Evolutionary conservation across 352 stramenopile genomes (phyloP).

Genomic region (Phytophthora fragariaefolia): DNA sequence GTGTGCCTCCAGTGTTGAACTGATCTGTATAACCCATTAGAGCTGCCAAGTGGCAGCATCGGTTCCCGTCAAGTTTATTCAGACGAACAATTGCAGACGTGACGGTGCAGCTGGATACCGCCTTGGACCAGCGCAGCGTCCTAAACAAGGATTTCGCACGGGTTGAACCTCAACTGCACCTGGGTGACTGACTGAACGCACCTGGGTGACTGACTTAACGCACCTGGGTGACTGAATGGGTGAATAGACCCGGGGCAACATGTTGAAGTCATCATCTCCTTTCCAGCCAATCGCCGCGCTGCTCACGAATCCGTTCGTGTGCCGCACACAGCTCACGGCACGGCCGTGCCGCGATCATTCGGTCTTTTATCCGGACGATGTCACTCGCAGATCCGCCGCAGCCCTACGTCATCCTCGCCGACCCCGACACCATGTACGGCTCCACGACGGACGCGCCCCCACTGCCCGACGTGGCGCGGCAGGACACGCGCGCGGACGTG

Average conservation of each 20-base stretch:
- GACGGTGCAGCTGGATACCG: too few relatives aligned
- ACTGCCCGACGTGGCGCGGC: conserved; percentile 55
- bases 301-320: too few relatives aligned
- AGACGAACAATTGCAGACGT: too few relatives aligned
- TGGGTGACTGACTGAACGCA: not conserved
- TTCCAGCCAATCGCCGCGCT: not conserved
- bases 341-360: not conserved
- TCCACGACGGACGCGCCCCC: conserved; percentile 7
- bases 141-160: too few relatives aligned
- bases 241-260: too few relatives aligned
- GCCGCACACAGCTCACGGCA: not conserved
- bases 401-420: conserved; percentile 14
- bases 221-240: too few relatives aligned
- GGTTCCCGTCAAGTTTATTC: too few relatives aligned
- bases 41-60: too few relatives aligned
- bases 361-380: not conserved
- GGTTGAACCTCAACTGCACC: too few relatives aligned
- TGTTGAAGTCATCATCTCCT: not conserved
- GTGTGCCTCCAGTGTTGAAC: too few relatives aligned
- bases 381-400: not conserved
- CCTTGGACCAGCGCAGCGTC: too few relatives aligned
- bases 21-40: too few relatives aligned
- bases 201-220: not conserved
- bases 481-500: conserved; percentile 65
- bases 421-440: conserved; percentile 26